Conservation (phyloP, 2,329 filamentous ascomycete species). For the Xylariomycetidae sp. region DNA sequence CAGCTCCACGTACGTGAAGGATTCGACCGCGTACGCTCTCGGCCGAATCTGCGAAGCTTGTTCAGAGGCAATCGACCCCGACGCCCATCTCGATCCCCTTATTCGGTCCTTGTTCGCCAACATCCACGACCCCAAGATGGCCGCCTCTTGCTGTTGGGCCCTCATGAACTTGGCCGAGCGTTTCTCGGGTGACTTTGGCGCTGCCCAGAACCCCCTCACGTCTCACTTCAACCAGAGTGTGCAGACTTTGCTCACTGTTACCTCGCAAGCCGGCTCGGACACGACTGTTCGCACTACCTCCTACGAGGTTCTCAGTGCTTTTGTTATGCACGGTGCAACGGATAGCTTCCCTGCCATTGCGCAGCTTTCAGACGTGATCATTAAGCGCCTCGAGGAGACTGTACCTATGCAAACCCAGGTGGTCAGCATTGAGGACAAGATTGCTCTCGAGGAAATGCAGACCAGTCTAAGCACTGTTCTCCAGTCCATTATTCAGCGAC, state of each 20-base stretch:
- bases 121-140: conserved; percentile 91
- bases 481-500: conserved; percentile 81
- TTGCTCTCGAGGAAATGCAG: conserved; percentile 96
- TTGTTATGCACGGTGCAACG: conserved; percentile 83
- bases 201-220: conserved; percentile 73
- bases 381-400: conserved; percentile 87
- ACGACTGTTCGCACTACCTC: conserved; percentile 88
- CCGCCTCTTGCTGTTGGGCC: conserved; percentile 96
- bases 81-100: conserved; percentile 73
- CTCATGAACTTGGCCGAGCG: conserved; percentile 97
- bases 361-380: conserved; percentile 76
- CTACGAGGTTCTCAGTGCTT: conserved; percentile 94
- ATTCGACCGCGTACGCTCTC: conserved; percentile 92
- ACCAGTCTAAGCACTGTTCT: conserved; percentile 89
- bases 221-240: conserved; percentile 92
- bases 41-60: conserved; percentile 94
- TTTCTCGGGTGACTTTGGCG: conserved; percentile 81
- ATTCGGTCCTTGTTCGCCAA: conserved; percentile 87
- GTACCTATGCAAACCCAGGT: conserved; percentile 86
- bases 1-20: conserved; percentile 79
- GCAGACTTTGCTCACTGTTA: conserved; percentile 76
- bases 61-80: conserved; percentile 83
- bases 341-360: conserved; percentile 79
- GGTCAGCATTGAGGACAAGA: conserved; percentile 92
- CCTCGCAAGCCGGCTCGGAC: conserved; percentile 75